Base-by-base conservation (phyloP, 2,329 filamentous ascomycete genomes). In the Cercospora zeina region DNA sequence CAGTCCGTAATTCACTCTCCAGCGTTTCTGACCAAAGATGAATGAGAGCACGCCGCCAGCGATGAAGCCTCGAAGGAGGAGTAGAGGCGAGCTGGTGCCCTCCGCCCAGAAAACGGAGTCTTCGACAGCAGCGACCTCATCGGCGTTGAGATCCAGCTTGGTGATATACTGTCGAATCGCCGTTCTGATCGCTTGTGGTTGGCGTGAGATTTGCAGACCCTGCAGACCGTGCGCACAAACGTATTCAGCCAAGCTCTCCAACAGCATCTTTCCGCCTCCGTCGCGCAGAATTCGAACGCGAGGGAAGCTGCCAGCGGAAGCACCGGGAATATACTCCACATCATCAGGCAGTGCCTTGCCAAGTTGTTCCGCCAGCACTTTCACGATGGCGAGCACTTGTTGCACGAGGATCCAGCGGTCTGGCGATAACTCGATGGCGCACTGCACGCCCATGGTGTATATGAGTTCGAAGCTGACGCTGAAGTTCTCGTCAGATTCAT, bases 51-150 rank as follows among this genome's bases (percentile, higher is more conserved):
- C 84, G 0, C 82, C 77, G 59, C 86, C 80, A 0, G 84, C 79
- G 0, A 91, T 70, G 0, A 91, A 74, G 0, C 89, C 89, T 0
- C 88, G 83, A 0, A 91, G 71, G 0, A 89, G 78, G 7, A 85
- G 80, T 0, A 88, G 64, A 0, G 64, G 59, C 11, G 73, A 71
- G 62, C 77, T 71, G 7, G 11, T 57, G 5, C 58, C 8, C 3
- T 58, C 53, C n/a, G 60, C 51, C 62, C 61, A 67, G 54, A 72
- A 68, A 6, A 34, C 27, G 7, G 53, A 56, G 16, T 58, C 14
- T 37, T 70, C 64, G 1, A 69, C 65, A 8, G 54, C 34, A 9
- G 34, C 7, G 1, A 64, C 54, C 11, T 66, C 60, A 6, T 62
- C 45, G 6, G 50, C 19, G 16, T 24, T 55, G 3, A 68, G 62